phyloP scores from a whole-genome alignment of 208 protist genomes.

The Leishmania arabica region DNA sequence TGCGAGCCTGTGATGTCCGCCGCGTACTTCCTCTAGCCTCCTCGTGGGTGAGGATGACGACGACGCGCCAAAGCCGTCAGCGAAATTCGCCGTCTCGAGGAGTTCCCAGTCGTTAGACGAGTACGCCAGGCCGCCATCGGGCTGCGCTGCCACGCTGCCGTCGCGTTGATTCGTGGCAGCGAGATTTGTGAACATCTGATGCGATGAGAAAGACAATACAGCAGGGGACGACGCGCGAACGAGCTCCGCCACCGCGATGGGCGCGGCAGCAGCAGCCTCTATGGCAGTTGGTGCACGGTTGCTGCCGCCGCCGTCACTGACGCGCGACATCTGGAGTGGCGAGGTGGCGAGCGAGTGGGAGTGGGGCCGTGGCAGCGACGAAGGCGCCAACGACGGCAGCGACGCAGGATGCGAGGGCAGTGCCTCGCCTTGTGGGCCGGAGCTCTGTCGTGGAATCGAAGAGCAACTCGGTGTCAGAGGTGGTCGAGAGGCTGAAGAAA shows the following conservation, averaged over 20 bases:
- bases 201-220: background rate
- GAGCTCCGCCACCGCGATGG: background rate
- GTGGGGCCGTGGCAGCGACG: background rate
- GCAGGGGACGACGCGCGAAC: background rate
- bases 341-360: background rate
- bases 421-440: background rate
- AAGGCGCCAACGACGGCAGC: constrained; percentile 1
- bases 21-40: background rate
- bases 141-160: background rate
- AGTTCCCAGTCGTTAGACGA: constrained; percentile 19
- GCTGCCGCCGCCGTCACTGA: background rate
- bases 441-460: background rate
- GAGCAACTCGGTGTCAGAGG: background rate
- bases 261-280: background rate
- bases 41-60: background rate
- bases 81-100: constrained; percentile 3
- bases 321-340: background rate
- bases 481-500: background rate
- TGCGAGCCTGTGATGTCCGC: background rate
- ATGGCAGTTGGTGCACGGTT: background rate
- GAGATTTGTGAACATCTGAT: background rate
- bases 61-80: background rate
- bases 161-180: background rate
- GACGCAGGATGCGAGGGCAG: background rate
- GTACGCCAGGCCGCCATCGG: background rate